Evolutionary conservation across 2,329 filamentous ascomycete genomes (phyloP), one percentile per base, ranked within the genome.

Genomic region (Xylaria sp.): DNA sequence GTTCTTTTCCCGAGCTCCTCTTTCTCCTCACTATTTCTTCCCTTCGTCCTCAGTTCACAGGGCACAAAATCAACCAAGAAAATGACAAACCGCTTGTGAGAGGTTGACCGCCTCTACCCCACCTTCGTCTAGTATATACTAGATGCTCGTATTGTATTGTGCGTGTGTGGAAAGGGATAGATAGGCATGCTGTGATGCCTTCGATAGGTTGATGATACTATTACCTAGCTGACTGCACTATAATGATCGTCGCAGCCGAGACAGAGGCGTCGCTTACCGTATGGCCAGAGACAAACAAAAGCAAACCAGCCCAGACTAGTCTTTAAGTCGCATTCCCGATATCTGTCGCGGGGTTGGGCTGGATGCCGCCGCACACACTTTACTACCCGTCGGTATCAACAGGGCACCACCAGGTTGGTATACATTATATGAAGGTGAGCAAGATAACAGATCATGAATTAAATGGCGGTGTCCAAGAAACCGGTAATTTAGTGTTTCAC

Each of bases 211-310:
- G 22, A 22, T 22, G 44, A 50, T 61, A 45, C 61, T 13, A 45
- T 56, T 13, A 31, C 27, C 54, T 36, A 33, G 9, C 17, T 29
- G 27, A 3, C 42, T 59, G 31, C 27, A 39, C 31, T 31, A 45
- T 45, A 49, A 33, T 22, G 53, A 65, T 63, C 27, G 42, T 51
- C 13, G 42, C 31, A 61, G 31, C 63, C 63, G 63, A 67, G 67
- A 67, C 60, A 69, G 27, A 47, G 15, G 27, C 22, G 44, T 62
- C 22, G 50, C 25, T 57, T 44, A 38, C 53, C 25, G 36, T 27
- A 27, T 58, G 27, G 53, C 29, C 29, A 47, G 22, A 66, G 59
- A 51, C 64, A 58, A 57, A 31, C 36, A 61, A 62, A 65, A 61
- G 53, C 58, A 68, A 67, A 53, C 33, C 13, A 15, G 50, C 31